phyloP scores from a whole-genome alignment of 2,329 filamentous ascomycete genomes.

The Epichloe bromicola region DNA sequence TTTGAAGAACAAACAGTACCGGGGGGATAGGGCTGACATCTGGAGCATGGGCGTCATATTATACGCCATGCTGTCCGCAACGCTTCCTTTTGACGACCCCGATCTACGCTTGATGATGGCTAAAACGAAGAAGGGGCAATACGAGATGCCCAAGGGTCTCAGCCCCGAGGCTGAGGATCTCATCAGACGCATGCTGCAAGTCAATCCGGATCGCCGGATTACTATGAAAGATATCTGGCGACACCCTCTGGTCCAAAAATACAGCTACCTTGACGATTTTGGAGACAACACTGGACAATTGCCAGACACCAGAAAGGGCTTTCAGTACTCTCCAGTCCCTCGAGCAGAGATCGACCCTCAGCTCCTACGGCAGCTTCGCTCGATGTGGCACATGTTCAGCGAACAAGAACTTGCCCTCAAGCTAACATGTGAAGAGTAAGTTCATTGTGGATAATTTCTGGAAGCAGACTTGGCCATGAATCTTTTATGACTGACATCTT shows the following conservation, averaged over 20 bases:
- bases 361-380: constrained; percentile 72
- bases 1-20: constrained; percentile 63
- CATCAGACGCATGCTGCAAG: constrained; percentile 64
- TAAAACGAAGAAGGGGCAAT: constrained; percentile 46
- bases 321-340: constrained; percentile 43
- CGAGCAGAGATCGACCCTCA: constrained; percentile 64
- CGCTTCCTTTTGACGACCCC: constrained; percentile 67
- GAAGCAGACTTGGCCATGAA: neutral
- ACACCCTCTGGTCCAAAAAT: constrained; percentile 77
- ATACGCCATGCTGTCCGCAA: constrained; percentile 74
- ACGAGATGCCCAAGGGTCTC: constrained; percentile 49
- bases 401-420: constrained; percentile 58
- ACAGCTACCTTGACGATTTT: constrained; percentile 60
- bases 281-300: constrained; percentile 41
- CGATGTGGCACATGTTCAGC: constrained; percentile 78
- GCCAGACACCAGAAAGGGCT: constrained; percentile 46
- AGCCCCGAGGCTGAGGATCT: constrained; percentile 62
- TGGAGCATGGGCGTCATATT: constrained; percentile 91
- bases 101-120: constrained; percentile 49
- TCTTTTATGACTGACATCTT: constrained; percentile 15
- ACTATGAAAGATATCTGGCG: constrained; percentile 70
- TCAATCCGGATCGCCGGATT: constrained; percentile 68
- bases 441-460: constrained; percentile 8
- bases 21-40: constrained; percentile 76
- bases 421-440: constrained; percentile 53